Base-by-base conservation (phyloP, 257 asterid genomes). In the Nicotiana attenuata region DNA sequence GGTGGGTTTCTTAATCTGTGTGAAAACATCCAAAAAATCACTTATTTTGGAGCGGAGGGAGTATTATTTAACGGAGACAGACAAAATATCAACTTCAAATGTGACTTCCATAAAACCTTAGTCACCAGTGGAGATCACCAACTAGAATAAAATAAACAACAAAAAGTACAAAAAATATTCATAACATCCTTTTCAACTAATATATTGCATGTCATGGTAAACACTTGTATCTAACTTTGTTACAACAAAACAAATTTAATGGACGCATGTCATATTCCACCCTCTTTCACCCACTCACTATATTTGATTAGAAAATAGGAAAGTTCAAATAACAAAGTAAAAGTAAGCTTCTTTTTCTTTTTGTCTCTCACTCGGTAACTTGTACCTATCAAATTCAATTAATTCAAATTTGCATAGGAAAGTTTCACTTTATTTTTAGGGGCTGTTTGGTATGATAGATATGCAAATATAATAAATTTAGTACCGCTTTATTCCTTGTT, bases 191-290 rank as follows among this genome's bases (percentile, higher is more conserved):
- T 86, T 87, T 89, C 88, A 65, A 22, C 41, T 68, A 56, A 26
- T 57, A 80, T 38, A 45, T 85, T 83, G 85, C 88, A 84, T 88
- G 24, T 77, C 66, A 85, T 83, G 81, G 82, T 82, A 56, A 81
- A 85, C 90, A 85, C 84, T 85, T 84, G 88, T 87, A 59, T 83
- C 71, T 47, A 75, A 38, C 28, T 69, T 66, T 38, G 83, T 64
- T 73, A 24, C 8, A 4, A 24, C 10, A 50, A 33, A 35, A 53
- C 81, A 45, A 77, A 69, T 15, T 55, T 60, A 80, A 85, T 87
- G 89, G 85, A 84, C 77, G 80, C 26, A 73, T 61, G 86, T 88
- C 87, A 73, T 28, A 56, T 69, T 85, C 89, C 87, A 86, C 75
- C 52, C 19, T 73, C 15, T 15, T 78, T 78, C 55, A 47, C 83